Evolutionary conservation across 2,329 filamentous ascomycete species (phyloP).

Genomic region (Aureobasidium lini): DNA sequence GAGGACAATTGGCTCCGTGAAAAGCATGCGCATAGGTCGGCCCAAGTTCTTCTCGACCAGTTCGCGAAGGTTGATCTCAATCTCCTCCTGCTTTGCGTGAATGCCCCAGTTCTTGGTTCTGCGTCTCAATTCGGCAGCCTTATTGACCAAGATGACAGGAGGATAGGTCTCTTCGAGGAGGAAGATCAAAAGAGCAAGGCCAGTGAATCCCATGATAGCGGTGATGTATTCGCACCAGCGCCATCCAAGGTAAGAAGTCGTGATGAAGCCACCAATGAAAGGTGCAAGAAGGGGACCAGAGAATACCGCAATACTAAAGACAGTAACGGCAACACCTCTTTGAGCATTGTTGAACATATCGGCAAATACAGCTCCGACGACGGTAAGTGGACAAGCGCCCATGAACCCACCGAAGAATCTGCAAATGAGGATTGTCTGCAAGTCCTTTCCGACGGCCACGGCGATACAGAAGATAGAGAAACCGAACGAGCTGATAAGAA

Average conservation of each 20-base stretch:
- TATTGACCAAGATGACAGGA: slow-evolving; percentile 49
- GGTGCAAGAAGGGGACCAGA: slow-evolving; percentile 27
- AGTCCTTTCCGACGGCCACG: slow-evolving; percentile 31
- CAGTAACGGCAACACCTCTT: slow-evolving; percentile 26
- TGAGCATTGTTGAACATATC: slow-evolving; percentile 46
- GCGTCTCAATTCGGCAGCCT: slow-evolving; percentile 47
- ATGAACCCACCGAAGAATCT: slow-evolving; percentile 32
- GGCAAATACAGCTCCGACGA: slow-evolving; percentile 45
- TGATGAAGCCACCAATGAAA: slow-evolving; percentile 28
- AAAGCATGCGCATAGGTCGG: slow-evolving; percentile 40
- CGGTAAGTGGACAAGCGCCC: slow-evolving; percentile 36
- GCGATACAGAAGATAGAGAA: slow-evolving; percentile 43
- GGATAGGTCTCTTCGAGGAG: slow-evolving; percentile 53
- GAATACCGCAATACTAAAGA: slow-evolving; percentile 31
- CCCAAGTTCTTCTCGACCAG: slow-evolving; percentile 31
- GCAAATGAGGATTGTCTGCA: slow-evolving; percentile 32
- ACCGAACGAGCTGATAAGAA: slow-evolving; percentile 27
- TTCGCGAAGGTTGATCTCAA: slow-evolving; percentile 31
- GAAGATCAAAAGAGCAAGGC: slow-evolving; percentile 41
- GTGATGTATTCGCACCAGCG: slow-evolving; percentile 44
- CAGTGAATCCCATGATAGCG: slow-evolving; percentile 49
- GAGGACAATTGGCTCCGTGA: slow-evolving; percentile 44
- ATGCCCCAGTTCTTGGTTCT: slow-evolving; percentile 55
- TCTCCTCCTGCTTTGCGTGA: slow-evolving; percentile 43
- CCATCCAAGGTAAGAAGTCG: slow-evolving; percentile 37